Percentiles rank a stretch among this genome's conserved stretches.
Evolutionary conservation across 768 basidiomycete genomes (phyloP).

Genomic region (Lactarius indigo): DNA sequence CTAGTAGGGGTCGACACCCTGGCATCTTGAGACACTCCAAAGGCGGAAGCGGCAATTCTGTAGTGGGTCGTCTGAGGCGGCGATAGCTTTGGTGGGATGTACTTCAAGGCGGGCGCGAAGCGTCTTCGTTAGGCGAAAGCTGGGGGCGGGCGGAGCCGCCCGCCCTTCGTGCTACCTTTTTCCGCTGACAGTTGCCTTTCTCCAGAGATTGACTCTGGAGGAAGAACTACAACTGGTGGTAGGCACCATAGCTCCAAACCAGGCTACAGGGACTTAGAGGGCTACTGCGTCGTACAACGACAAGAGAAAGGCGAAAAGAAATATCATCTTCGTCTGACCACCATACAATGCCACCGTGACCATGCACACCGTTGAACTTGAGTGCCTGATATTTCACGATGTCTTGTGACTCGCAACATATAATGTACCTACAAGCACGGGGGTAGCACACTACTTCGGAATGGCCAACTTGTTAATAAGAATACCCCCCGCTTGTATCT

Average conservation of each 20-base stretch:
- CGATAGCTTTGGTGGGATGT: not conserved
- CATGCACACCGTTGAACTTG: not conserved
- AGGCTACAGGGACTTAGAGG: no score
- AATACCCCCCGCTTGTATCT: not conserved
- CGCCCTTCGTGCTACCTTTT: not conserved
- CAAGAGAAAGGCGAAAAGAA: no score
- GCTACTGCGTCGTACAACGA: no score
- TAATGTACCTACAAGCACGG: not conserved
- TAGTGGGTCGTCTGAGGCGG: not conserved
- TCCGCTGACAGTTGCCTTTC: no score
- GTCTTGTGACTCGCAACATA: not conserved
- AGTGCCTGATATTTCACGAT: not conserved
- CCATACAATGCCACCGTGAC: no score
- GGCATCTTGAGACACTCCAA: not conserved
- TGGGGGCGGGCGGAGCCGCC: no score
- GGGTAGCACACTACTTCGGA: not conserved
- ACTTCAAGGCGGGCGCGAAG: not conserved
- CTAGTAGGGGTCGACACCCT: no score
- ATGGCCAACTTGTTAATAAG: not conserved
- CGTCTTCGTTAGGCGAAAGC: not conserved
- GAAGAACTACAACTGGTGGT: no score
- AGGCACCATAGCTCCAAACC: no score
- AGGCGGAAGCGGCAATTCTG: not conserved
- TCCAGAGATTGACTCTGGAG: not conserved
- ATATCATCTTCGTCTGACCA: no score